phyloP scores from a whole-genome alignment of 768 basidiomycete genomes.

The Polyporus arcularius region DNA sequence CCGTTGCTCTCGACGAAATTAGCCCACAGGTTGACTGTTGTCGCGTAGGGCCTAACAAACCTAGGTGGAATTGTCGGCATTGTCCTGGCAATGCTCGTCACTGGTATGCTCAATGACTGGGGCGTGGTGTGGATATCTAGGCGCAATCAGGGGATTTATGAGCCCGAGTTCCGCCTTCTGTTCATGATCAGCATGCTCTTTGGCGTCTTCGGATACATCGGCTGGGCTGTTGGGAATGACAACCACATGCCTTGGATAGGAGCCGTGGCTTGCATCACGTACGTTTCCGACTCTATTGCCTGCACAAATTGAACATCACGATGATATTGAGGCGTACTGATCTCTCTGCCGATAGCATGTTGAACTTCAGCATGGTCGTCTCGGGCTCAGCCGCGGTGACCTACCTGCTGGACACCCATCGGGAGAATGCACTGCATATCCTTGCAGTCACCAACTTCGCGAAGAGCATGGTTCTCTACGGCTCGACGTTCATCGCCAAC shows the following conservation, averaged over 20 bases:
- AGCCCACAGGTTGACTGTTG: too few species aligned
- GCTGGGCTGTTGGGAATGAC: constrained; percentile 46
- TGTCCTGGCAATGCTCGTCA: constrained; percentile 37
- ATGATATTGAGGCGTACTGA: too few species aligned
- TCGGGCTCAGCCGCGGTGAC: constrained; percentile 45
- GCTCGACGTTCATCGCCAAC: constrained; percentile 46
- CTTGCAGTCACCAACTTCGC: constrained; percentile 44
- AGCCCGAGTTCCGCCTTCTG: constrained; percentile 47
- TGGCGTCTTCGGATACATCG: constrained; percentile 45
- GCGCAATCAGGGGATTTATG: constrained; percentile 46
- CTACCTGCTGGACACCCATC: constrained; percentile 49
- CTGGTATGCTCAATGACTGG: constrained; percentile 44
- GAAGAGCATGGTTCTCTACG: constrained; percentile 49
- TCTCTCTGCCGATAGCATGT: constrained; percentile 31
- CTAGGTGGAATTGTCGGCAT: constrained; percentile 46
- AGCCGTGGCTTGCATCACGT: constrained; percentile 39
- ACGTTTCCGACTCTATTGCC: neutral
- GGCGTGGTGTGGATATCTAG: constrained; percentile 44
- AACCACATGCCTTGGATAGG: constrained; percentile 49
- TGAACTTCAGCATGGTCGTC: constrained; percentile 47
- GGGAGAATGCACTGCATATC: constrained; percentile 41
- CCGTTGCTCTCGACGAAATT: neutral
- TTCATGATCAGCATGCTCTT: constrained; percentile 43
- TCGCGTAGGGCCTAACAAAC: constrained; percentile 38
- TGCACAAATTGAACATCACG: too few species aligned